A percentile compares a stretch with the other conserved stretches of the same genome.
Conservation (phyloP, 192 early-diverging fungal genomes). For the Globomyces pollinis-pini region DNA sequence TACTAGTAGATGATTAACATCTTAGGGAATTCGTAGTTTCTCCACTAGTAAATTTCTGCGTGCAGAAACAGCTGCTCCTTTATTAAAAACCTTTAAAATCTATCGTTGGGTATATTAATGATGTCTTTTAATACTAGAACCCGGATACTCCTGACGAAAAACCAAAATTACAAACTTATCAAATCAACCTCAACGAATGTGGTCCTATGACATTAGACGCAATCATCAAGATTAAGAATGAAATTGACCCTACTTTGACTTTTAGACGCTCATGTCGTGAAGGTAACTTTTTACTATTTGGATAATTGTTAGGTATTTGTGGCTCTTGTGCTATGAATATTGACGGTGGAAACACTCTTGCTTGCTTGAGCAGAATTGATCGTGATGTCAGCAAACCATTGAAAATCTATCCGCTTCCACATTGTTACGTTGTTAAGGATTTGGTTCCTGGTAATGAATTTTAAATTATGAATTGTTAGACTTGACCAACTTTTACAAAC, state of each 20-base stretch:
- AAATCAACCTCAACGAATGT: constrained; percentile 83
- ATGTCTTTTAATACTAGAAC: constrained; percentile 46
- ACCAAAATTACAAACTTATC: constrained; percentile 80
- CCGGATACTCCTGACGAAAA: constrained; percentile 83
- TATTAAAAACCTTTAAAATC: constrained; percentile 85
- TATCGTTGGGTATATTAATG: constrained; percentile 79
- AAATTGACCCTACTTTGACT: constrained; percentile 85
- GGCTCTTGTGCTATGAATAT: constrained; percentile 99
- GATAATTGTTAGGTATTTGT: constrained; percentile 59
- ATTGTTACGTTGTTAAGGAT: constrained; percentile 97
- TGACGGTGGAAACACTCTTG: constrained; percentile 88
- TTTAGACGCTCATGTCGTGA: constrained; percentile 96
- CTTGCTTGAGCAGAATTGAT: constrained; percentile 85
- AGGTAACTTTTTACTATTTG: constrained; percentile 45
- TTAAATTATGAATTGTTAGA: constrained; percentile 51
- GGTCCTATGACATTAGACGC: constrained; percentile 97
- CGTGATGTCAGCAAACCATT: constrained; percentile 48
- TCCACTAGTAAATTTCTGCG: no score
- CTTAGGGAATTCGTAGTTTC: no score
- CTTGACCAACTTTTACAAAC: constrained; percentile 94
- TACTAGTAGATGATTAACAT: no score
- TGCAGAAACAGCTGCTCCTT: constrained; percentile 42
- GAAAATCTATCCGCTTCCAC: constrained; percentile 95
- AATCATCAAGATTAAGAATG: constrained; percentile 96
- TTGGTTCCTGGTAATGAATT: constrained; percentile 62